Evolutionary conservation across 1,284 basidiomycete genomes (phyloP).

Genomic region (Vanrija pseudolonga): DNA sequence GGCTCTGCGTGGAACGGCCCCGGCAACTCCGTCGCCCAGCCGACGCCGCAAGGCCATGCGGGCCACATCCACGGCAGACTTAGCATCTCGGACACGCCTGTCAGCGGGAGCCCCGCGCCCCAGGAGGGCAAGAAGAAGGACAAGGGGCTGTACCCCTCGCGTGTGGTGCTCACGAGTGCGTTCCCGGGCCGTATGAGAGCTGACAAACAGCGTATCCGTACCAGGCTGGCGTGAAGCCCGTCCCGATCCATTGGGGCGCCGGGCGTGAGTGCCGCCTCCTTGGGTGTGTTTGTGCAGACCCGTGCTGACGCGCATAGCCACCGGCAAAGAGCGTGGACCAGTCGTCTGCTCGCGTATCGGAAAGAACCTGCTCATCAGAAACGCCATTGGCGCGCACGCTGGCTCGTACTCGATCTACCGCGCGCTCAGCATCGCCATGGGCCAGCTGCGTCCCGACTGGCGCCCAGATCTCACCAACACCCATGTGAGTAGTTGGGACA

Average conservation of each 20-base stretch:
- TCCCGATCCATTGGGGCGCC: slow-evolving; percentile 78
- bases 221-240: slow-evolving; percentile 70
- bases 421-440: slow-evolving; percentile 86
- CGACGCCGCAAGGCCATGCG: slow-evolving; percentile 11
- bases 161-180: slow-evolving; percentile 39
- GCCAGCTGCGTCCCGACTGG: slow-evolving; percentile 76
- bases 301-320: slow-evolving; percentile 18
- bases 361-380: slow-evolving; percentile 79
- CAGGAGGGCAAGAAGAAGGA: slow-evolving; percentile 17
- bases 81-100: slow-evolving; percentile 13
- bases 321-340: slow-evolving; percentile 62
- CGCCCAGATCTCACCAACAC: slow-evolving; percentile 84
- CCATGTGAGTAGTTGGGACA: slow-evolving; percentile 50
- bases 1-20: slow-evolving; percentile 20
- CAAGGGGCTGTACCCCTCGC: slow-evolving; percentile 33
- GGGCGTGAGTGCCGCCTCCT: slow-evolving; percentile 52
- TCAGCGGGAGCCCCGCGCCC: slow-evolving; percentile 2
- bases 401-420: slow-evolving; percentile 94
- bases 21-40: too few relatives aligned
- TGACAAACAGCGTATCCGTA: slow-evolving; percentile 60
- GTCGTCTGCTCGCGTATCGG: slow-evolving; percentile 84
- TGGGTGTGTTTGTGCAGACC: not conserved
- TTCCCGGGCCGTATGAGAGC: not conserved
- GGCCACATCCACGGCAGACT: slow-evolving; percentile 1
- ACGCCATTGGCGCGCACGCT: slow-evolving; percentile 89